phyloP scores from a whole-genome alignment of 306 rosid species.

The Vicia sativa region DNA sequence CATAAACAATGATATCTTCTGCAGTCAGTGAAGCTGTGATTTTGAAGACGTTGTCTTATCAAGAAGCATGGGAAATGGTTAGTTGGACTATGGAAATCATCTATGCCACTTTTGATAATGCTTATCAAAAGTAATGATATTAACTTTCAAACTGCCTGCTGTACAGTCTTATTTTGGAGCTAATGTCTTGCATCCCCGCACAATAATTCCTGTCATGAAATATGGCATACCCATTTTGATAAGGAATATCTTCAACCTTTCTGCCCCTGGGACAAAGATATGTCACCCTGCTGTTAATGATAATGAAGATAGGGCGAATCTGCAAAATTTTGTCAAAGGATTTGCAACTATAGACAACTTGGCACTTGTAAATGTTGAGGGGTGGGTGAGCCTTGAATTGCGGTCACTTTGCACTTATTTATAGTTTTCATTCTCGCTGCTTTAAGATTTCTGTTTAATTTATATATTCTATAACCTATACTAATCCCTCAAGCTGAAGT shows the following conservation, averaged over 20 bases:
- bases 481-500: slow-evolving; percentile 10
- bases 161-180: slow-evolving; percentile 99
- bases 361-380: slow-evolving; percentile 97
- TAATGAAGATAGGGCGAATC: slow-evolving; percentile 53
- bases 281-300: slow-evolving; percentile 60
- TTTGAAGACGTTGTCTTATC: slow-evolving; percentile 86
- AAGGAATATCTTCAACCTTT: slow-evolving; percentile 89
- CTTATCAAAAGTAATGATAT: slow-evolving; percentile 26
- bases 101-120: slow-evolving; percentile 14
- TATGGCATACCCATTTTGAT: slow-evolving; percentile 86
- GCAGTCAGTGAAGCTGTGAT: slow-evolving; percentile 98
- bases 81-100: slow-evolving; percentile 38
- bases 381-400: slow-evolving; percentile 84
- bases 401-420: slow-evolving; percentile 18
- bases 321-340: slow-evolving; percentile 81
- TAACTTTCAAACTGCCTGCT: slow-evolving; percentile 40
- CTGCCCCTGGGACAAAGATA: slow-evolving; percentile 89
- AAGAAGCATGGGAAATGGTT: slow-evolving; percentile 99
- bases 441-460: slow-evolving; percentile 25
- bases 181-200: slow-evolving; percentile 97
- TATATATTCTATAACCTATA: slow-evolving; percentile 4
- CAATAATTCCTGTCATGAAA: slow-evolving; percentile 94
- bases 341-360: slow-evolving; percentile 97
- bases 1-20: slow-evolving; percentile 43
- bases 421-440: background rate